phyloP scores from a whole-genome alignment of 225 moss, liverwort and hornwort genomes.

The Sphagnum tenellum region DNA sequence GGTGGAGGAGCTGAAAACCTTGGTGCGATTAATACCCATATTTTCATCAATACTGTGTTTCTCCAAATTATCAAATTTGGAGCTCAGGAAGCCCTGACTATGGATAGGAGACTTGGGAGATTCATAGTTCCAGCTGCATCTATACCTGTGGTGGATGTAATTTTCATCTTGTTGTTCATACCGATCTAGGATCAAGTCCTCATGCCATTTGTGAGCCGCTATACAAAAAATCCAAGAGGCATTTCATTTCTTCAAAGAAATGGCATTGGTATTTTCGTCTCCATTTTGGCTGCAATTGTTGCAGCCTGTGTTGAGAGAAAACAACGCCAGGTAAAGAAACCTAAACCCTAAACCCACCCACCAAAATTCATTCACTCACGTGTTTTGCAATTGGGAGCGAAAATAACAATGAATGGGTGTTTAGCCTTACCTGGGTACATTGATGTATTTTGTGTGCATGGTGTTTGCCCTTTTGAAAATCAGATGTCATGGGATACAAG shows the following conservation, averaged over 20 bases:
- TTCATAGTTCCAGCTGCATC: constrained; percentile 11
- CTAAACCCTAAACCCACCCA: too few relatives aligned
- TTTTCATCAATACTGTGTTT: constrained; percentile 14
- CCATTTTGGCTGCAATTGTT: constrained; percentile 7
- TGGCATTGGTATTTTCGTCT: constrained; percentile 5
- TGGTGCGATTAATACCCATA: constrained; percentile 17
- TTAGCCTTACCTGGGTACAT: too few relatives aligned
- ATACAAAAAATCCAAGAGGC: constrained; percentile 7
- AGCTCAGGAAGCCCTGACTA: constrained; percentile 6
- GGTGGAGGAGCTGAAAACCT: constrained; percentile 14
- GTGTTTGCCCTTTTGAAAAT: not conserved
- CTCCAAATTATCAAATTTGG: constrained; percentile 12
- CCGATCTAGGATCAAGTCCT: constrained; percentile 12
- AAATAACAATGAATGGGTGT: too few relatives aligned
- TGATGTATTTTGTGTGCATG: too few relatives aligned
- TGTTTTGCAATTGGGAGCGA: too few relatives aligned
- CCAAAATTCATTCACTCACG: too few relatives aligned
- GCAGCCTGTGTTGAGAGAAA: constrained; percentile 16
- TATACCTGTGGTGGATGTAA: not conserved
- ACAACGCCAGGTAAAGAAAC: not conserved
- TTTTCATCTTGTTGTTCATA: constrained; percentile 5
- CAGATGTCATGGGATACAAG: not conserved
- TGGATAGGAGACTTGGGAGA: constrained; percentile 16
- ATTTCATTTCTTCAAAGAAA: constrained; percentile 10
- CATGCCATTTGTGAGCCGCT: constrained; percentile 4